A percentile compares a stretch with the other conserved stretches of the same genome.
Evolutionary conservation across 495 filamentous ascomycete species (phyloP).

Genomic region (Aspergillus coremiiformis): DNA sequence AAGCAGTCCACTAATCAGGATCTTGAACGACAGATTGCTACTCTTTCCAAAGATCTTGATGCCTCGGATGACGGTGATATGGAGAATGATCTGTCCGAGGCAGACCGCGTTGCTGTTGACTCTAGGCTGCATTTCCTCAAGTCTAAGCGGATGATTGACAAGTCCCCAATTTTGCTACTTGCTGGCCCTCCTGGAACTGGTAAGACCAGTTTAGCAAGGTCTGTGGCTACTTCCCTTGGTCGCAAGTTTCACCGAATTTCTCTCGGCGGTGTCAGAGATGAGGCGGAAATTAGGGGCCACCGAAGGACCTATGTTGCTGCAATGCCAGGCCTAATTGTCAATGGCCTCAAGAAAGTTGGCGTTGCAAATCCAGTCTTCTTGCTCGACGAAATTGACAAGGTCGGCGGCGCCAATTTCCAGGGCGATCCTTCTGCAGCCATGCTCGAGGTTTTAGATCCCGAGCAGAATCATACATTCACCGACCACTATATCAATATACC

Average conservation of each 20-base stretch:
- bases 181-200: slow-evolving; percentile 93
- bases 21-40: slow-evolving; percentile 67
- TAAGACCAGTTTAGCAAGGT: slow-evolving; percentile 93
- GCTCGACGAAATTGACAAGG: slow-evolving; percentile 97
- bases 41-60: slow-evolving; percentile 52
- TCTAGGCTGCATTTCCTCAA: slow-evolving; percentile 61
- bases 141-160: slow-evolving; percentile 76
- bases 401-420: slow-evolving; percentile 85
- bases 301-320: slow-evolving; percentile 95
- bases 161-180: slow-evolving; percentile 90
- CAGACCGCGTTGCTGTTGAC: slow-evolving; percentile 41
- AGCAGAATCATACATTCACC: slow-evolving; percentile 90
- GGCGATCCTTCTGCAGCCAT: slow-evolving; percentile 98
- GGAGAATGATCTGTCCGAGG: slow-evolving; percentile 33
- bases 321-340: slow-evolving; percentile 94
- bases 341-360: slow-evolving; percentile 91
- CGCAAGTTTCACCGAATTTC: slow-evolving; percentile 97
- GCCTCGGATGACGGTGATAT: slow-evolving; percentile 37
- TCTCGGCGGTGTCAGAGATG: slow-evolving; percentile 89
- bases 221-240: slow-evolving; percentile 82
- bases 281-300: slow-evolving; percentile 95
- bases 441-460: slow-evolving; percentile 96
- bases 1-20: slow-evolving; percentile 84
- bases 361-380: slow-evolving; percentile 95
- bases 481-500: slow-evolving; percentile 98